These are phyloP conservation scores for Lachancea quebecensis DNA, from an alignment of 805 yeast genomes.

Conservation along the genomic window DNA sequence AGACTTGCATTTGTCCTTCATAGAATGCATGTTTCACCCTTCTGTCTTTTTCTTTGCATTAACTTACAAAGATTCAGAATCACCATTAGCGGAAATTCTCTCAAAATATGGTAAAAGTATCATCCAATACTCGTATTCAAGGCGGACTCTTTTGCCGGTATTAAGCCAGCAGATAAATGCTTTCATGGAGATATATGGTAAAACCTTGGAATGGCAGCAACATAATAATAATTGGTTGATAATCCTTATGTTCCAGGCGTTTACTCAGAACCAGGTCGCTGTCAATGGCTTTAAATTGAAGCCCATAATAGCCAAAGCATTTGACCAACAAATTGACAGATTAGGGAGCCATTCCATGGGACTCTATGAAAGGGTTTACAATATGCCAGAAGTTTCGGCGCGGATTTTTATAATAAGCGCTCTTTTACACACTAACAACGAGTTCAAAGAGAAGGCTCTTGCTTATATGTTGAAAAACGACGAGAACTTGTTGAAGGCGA, in stretches of 20 bases:
- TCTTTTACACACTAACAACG: slow-evolving; percentile 30
- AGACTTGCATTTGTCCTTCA: slow-evolving; percentile 50
- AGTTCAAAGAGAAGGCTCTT: slow-evolving; percentile 22
- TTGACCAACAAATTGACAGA: slow-evolving; percentile 37
- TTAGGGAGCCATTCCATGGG: slow-evolving; percentile 25
- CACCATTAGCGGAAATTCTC: slow-evolving; percentile 6
- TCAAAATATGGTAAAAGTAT: slow-evolving; percentile 35
- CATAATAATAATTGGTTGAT: slow-evolving; percentile 40
- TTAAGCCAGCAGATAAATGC: slow-evolving; percentile 42
- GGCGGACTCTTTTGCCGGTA: slow-evolving; percentile 63
- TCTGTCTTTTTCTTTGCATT: slow-evolving; percentile 36
- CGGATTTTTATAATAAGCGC: slow-evolving; percentile 45
- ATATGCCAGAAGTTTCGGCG: slow-evolving; percentile 49
- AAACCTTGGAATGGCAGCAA: slow-evolving; percentile 33
- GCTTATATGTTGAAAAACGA: slow-evolving; percentile 24
- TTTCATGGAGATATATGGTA: slow-evolving; percentile 35
- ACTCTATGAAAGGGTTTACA: slow-evolving; percentile 46
- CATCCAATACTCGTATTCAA: slow-evolving; percentile 44
- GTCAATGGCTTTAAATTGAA: slow-evolving; percentile 56
- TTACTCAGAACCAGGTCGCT: slow-evolving; percentile 46
- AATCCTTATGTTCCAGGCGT: slow-evolving; percentile 39
- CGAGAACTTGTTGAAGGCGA: slow-evolving; percentile 42
- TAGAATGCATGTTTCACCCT: slow-evolving; percentile 43
- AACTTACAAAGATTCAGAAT: slow-evolving; percentile 22
- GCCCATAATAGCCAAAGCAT: slow-evolving; percentile 44